phyloP scores from a whole-genome alignment of 75 land plant genomes.

The Picea glauca region DNA sequence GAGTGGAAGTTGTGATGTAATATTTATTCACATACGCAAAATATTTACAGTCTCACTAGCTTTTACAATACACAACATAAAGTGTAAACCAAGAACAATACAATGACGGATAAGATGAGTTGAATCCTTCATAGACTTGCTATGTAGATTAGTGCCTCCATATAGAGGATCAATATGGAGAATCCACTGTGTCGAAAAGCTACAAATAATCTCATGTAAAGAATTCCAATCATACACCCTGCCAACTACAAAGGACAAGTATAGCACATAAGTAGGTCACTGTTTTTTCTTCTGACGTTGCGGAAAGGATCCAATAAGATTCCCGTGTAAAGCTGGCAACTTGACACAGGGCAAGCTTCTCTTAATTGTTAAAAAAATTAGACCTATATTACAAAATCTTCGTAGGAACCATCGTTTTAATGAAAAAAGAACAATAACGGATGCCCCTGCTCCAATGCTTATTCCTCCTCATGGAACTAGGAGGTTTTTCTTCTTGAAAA shows the following conservation, averaged over 20 bases:
- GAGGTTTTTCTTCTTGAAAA: background rate
- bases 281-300: background rate
- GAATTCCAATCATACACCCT: background rate
- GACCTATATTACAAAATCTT: conserved; percentile 5
- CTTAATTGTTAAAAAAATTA: background rate
- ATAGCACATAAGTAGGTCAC: background rate
- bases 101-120: too few relatives aligned
- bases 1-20: too few relatives aligned
- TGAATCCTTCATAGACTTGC: too few relatives aligned
- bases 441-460: too few relatives aligned
- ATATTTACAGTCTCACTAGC: background rate
- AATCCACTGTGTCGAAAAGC: background rate
- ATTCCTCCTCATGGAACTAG: background rate
- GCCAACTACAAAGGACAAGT: background rate
- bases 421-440: background rate
- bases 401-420: background rate
- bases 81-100: too few relatives aligned
- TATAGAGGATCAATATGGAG: background rate
- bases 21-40: background rate
- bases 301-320: background rate
- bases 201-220: background rate
- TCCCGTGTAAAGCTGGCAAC: background rate
- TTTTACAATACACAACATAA: too few relatives aligned
- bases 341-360: background rate
- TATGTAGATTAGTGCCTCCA: too few relatives aligned